Conservation (phyloP, 2,329 filamentous ascomycete genomes). For the Massarina eburnea region DNA sequence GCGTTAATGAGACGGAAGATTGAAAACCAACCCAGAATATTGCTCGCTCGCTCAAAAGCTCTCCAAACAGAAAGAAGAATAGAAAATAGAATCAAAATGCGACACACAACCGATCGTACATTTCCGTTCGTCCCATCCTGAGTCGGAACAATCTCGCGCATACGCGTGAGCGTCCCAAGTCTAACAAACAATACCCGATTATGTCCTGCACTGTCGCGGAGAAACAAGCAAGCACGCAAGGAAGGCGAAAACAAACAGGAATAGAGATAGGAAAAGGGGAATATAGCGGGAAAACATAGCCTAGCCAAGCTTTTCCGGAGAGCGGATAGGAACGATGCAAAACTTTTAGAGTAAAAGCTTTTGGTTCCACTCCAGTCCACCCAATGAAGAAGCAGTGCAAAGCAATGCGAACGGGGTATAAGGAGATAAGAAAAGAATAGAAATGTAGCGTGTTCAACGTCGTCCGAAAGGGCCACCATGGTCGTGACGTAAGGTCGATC, state of each 20-base stretch:
- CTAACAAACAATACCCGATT: constrained; percentile 38
- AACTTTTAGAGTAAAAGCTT: constrained; percentile 22
- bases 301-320: constrained; percentile 13
- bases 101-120: constrained; percentile 29
- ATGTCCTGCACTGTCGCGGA: constrained; percentile 38
- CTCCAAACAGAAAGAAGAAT: neutral
- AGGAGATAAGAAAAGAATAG: constrained; percentile 7
- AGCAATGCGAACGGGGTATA: constrained; percentile 10
- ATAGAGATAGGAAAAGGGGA: constrained; percentile 16
- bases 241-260: neutral
- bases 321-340: constrained; percentile 13
- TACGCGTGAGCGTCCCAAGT: constrained; percentile 41
- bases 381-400: constrained; percentile 16
- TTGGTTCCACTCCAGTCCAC: constrained; percentile 22
- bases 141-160: constrained; percentile 22
- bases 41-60: constrained; percentile 10
- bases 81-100: constrained; percentile 7
- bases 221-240: constrained; percentile 23
- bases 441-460: constrained; percentile 1
- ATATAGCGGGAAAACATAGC: constrained; percentile 17
- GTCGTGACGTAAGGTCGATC: neutral
- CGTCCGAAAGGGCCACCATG: neutral
- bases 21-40: neutral
- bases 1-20: neutral
- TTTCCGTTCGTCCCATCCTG: constrained; percentile 20